Percentiles rank a stretch among this genome's conserved stretches.
phyloP scores from a whole-genome alignment of 805 yeast genomes.

The Candida jianshihensis region DNA sequence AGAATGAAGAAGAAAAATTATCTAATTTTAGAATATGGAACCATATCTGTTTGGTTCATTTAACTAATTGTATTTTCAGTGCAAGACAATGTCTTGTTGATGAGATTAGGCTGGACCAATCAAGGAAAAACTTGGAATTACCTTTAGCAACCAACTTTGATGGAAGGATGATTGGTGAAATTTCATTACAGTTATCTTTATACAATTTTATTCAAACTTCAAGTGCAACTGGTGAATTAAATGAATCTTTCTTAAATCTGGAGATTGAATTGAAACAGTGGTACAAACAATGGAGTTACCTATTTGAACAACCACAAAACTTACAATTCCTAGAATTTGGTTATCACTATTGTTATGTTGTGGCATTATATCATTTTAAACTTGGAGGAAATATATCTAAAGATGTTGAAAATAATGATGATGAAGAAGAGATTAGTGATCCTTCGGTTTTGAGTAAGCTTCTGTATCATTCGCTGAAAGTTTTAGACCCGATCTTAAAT shows the following conservation, averaged over 20 bases:
- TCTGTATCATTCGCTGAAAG: conserved; percentile 19
- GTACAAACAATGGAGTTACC: conserved; percentile 63
- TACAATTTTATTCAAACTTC: conserved; percentile 50
- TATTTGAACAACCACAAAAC: conserved; percentile 64
- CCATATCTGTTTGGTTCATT: conserved; percentile 60
- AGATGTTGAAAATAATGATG: conserved; percentile 1
- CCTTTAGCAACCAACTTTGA: conserved; percentile 69
- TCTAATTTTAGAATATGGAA: conserved; percentile 64
- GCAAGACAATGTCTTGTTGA: conserved; percentile 63
- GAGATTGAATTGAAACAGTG: conserved; percentile 47
- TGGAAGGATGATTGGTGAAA: conserved; percentile 76
- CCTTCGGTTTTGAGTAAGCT: conserved; percentile 18
- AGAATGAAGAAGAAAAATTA: conserved; percentile 34
- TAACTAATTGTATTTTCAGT: conserved; percentile 56
- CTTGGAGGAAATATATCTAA: conserved; percentile 4
- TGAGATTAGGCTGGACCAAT: conserved; percentile 49
- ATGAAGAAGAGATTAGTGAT: conserved; percentile 14
- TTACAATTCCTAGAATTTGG: conserved; percentile 70
- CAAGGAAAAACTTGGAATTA: conserved; percentile 49
- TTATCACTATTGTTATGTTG: conserved; percentile 52
- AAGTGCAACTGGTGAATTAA: conserved; percentile 5
- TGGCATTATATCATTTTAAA: conserved; percentile 38
- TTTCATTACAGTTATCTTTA: conserved; percentile 49
- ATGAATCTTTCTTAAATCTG: conserved; percentile 27
- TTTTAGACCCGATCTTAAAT: conserved; percentile 22